Conservation (phyloP, 805 yeast genomes). For the Danielia oregonensis region DNA sequence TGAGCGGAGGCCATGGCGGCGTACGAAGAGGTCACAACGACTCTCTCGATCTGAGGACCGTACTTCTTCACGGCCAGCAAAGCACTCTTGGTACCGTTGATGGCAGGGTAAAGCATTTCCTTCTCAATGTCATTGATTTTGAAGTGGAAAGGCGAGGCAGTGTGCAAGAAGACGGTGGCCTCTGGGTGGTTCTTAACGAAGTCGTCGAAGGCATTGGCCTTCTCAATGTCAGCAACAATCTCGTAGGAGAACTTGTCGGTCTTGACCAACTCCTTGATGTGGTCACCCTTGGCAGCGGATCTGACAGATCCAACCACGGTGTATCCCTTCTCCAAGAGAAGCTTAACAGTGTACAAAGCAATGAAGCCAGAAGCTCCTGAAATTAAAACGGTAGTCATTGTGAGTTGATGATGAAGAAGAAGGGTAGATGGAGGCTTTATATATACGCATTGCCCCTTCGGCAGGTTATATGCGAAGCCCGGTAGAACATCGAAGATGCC, state of each 20-base stretch:
- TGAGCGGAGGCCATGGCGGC: conserved; percentile 6
- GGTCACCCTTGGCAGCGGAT: conserved; percentile 20
- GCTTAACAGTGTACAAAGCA: conserved; percentile 24
- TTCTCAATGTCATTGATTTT: conserved; percentile 43
- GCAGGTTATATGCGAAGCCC: no score
- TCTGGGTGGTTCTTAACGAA: conserved; percentile 47
- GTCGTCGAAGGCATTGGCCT: conserved; percentile 43
- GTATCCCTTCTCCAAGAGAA: conserved; percentile 19
- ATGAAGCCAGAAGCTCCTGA: conserved; percentile 34
- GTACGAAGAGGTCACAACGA: conserved; percentile 11
- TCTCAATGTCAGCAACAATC: conserved; percentile 45
- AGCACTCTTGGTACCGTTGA: conserved; percentile 20
- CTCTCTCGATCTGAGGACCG: conserved; percentile 8
- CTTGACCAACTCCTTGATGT: conserved; percentile 22
- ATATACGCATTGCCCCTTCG: no score
- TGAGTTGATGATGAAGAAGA: no score
- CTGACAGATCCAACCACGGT: conserved; percentile 26
- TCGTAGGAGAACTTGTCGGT: conserved; percentile 37
- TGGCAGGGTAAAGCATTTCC: conserved; percentile 54
- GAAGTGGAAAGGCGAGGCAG: conserved; percentile 60
- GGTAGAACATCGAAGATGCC: no score
- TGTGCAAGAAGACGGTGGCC: conserved; percentile 52
- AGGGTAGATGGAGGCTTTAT: no score
- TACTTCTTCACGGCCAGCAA: conserved; percentile 8
- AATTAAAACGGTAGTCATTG: conserved; percentile 18